Evolutionary conservation across 2,329 filamentous ascomycete genomes (phyloP), one percentile per base, ranked within the genome.

Genomic region (Trichoderma sp.): DNA sequence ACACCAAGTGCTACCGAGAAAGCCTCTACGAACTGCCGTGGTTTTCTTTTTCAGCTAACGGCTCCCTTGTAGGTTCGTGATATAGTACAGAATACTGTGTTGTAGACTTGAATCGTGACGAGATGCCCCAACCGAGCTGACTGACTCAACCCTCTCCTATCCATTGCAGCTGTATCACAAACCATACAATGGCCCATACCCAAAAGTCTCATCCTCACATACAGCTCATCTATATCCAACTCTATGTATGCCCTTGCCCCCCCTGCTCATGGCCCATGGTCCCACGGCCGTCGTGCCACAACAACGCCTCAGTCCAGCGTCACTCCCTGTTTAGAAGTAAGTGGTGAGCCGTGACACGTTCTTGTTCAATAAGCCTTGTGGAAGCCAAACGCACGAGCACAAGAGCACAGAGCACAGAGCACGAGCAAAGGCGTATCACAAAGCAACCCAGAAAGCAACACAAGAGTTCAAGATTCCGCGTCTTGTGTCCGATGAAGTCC

Each of bases 401-500:
- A 32, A 58, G 28, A 28, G 15, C 53, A 57, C 53, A 57, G 26
- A n/a, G 56, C 26, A 30, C 26, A n/a, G 57, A 32, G 36, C 26
- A 47, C 36, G 21, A 32, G 63, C 51, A 61, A 39, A 30, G 56
- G 11, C 56, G 53, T 69, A 15, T 12, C 66, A 69, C 66, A n/a
- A 8, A 30, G 36, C 39, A 69, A 61, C 66, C n/a, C 30, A 61
- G 18, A 69, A n/a, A n/a, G 68, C n/a, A 64, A 70, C 60, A 63
- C 58, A 57, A 57, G 47, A 70, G 68, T 32, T 32, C 51, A 70
- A 64, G 68, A 70, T 70, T 70, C 68, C 68, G 68, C 68, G 39
- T 65, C 69, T 72, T 72, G 70, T 70, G 71, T 70, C 65, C 71
- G 71, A 72, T 72, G 57, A 72, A 64, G 53, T 72, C 51, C 57